Base-by-base conservation (phyloP, 2,329 filamentous ascomycete species). In the Pyrenophora teres region DNA sequence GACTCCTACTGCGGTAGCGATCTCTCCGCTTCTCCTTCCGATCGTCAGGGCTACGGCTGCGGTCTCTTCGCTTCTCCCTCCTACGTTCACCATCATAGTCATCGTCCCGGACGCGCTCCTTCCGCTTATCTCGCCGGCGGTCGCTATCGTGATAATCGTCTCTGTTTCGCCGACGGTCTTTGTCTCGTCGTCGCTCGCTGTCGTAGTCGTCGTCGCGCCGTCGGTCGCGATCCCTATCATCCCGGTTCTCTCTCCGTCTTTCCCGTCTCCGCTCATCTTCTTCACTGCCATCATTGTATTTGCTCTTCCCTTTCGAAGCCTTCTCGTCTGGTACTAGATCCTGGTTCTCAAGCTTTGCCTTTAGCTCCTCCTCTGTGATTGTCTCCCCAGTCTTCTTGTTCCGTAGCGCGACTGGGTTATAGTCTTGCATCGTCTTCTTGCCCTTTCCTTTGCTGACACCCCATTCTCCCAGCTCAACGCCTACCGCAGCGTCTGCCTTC, bases 381-480 rank as follows among this genome's bases (percentile, higher is more conserved):
- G 80, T 75, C 72, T 87, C 82, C 10, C 85, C 85, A 0, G 85
- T 88, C 55, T 77, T 77, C 62, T 82, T 84, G 66, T 86, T 86
- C 49, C 78, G 76, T 71, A 87, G 75, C 46, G 84, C 73, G 2
- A 88, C 77, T 0, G 86, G 86, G 59, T 83, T 84, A 66, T 87
- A 88, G 5, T 82, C 76, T 42, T 79, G 77, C 38, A 78, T 73
- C 1, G 65, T 70, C 32, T 67, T 73, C 64, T 80, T 81, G 30
- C 45, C 44, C 41, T 80, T 75, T 50, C 80, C 81, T 65, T 64
- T 74, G 18, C 39, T 36, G 16, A 37, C 79, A 46, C 78, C 77
- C 90, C 90, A 95, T 1, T 84, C 87, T 1, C 89, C 90, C 15
- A 95, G 76, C 62, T 95, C 90, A 56, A 90, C 82, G 18, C 68